Conservation (phyloP, 305 asterid genomes). For the Lippia alba region DNA sequence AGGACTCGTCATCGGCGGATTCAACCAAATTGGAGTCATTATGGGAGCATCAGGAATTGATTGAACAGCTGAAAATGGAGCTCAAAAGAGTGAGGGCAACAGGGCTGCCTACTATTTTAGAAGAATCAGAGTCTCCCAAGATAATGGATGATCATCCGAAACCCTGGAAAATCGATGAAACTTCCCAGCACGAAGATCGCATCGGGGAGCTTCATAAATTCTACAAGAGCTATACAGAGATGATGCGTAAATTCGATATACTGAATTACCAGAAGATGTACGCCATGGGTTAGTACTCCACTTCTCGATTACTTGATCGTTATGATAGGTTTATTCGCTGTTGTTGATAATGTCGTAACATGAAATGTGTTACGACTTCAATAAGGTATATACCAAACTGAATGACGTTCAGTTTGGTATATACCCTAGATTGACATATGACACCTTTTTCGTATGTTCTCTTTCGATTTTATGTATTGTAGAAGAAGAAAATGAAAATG, state of each 20-base stretch:
- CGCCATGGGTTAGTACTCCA: slow-evolving; percentile 64
- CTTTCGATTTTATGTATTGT: neutral
- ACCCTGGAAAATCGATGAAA: slow-evolving; percentile 71
- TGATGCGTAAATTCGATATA: slow-evolving; percentile 74
- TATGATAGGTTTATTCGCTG: no score
- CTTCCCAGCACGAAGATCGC: slow-evolving; percentile 55
- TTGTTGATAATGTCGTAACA: no score
- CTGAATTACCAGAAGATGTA: slow-evolving; percentile 86
- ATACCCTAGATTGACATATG: no score
- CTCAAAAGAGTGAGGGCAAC: slow-evolving; percentile 58
- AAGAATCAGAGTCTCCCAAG: slow-evolving; percentile 67
- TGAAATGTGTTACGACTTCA: no score
- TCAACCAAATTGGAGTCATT: slow-evolving; percentile 55
- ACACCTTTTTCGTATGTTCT: no score
- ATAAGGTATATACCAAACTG: no score
- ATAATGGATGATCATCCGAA: slow-evolving; percentile 53
- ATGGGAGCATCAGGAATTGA: slow-evolving; percentile 87
- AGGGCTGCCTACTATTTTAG: slow-evolving; percentile 73
- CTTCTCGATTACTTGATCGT: neutral
- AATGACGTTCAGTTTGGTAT: no score
- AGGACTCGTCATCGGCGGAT: slow-evolving; percentile 31
- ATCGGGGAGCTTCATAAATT: slow-evolving; percentile 66
- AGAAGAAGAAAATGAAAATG: neutral
- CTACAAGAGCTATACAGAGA: slow-evolving; percentile 66
- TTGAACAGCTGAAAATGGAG: slow-evolving; percentile 79